Conservation (phyloP, 2,329 filamentous ascomycete genomes). For the Fusarium udum region DNA sequence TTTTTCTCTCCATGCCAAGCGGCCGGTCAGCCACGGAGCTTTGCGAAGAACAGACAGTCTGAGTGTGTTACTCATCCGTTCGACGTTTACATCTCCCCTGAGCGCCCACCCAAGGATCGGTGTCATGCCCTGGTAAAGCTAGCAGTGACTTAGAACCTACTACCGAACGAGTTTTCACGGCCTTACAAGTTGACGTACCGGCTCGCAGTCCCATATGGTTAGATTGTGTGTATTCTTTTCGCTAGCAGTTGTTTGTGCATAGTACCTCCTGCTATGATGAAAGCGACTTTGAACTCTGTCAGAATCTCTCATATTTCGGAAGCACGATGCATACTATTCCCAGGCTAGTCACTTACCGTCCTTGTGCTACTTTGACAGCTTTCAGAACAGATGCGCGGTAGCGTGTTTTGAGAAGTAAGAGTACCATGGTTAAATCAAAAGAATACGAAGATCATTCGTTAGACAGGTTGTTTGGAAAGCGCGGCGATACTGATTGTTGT, state of each 20-base stretch:
- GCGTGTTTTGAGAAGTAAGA: not conserved
- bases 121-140: not conserved
- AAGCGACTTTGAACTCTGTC: not conserved
- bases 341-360: not conserved
- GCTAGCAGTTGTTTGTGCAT: not conserved
- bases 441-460: not conserved
- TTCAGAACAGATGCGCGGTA: too few species aligned
- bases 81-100: not conserved
- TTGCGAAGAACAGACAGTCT: not conserved
- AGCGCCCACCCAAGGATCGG: not conserved
- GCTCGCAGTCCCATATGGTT: not conserved
- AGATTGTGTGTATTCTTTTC: not conserved
- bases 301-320: fast-evolving
- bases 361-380: not conserved
- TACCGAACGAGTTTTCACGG: fast-evolving
- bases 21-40: not conserved
- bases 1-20: not conserved
- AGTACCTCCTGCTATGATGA: not conserved
- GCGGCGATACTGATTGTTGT: fast-evolving
- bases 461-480: fast-evolving
- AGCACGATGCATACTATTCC: not conserved
- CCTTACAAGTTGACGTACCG: not conserved
- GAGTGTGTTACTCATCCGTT: not conserved
- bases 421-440: not conserved
- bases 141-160: not conserved